Base-by-base conservation (phyloP, 108 stramenopile genomes). In the Skeletonema potamos region DNA sequence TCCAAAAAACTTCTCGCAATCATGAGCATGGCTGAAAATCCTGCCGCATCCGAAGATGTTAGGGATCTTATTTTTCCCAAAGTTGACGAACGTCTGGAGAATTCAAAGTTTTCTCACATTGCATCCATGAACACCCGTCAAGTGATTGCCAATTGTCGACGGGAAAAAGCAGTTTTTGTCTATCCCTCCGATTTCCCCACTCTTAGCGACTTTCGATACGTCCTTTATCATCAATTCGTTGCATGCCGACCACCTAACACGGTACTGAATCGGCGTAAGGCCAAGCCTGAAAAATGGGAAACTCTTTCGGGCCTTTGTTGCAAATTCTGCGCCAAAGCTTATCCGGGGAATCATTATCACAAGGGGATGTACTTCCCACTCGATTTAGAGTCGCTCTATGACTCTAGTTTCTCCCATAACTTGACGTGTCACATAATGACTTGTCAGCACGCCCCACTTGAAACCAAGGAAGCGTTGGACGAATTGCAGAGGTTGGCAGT, bases 281-380 rank as follows among this genome's bases (percentile, higher is more conserved):
- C 13, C 20, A 32, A 34, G 10, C 29, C 48, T 6, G 65, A 55
- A 36, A 17, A 66, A 4, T 33, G 26, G 17, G n/a, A 30, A 4
- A 20, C 29, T 34, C 65, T 20, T 13, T 30, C 30, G 33, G 65
- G 65, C n/a, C 27, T 66, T 10, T 66, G 65, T 27, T 66, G 65
- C 51, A 54, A 1, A 10, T 54, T 29, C 27, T 66, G 65, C 10
- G 48, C 65, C 29, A 43, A 9, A 29, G 65, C 32, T 3, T 26
- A 54, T 51, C 30, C 27, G 10, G 54, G 4, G 32, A 32, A 51
- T 10, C 11, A 10, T 51, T 22, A 66, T 33, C 30, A 66, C 54
- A 66, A 13, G 6, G 65, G 65, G 27, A 54, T 66, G 65, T 66
- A 54, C 20, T 54, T 66, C 51, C 65, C 65, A n/a, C 32, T 33